Evolutionary conservation across 2,329 filamentous ascomycete species (phyloP).

Genomic region (Graphiopsis chlorocephala): DNA sequence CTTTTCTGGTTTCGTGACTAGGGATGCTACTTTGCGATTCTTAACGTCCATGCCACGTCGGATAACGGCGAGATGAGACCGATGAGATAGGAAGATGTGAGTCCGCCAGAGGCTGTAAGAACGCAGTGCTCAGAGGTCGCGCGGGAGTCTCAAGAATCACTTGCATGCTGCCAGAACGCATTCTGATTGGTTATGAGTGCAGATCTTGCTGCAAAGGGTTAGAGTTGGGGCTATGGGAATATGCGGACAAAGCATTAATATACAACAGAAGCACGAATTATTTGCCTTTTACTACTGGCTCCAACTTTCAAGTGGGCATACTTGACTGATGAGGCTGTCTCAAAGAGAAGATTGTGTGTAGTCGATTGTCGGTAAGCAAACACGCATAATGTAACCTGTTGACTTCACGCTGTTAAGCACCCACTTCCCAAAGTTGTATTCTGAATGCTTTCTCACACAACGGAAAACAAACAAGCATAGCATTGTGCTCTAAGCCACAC

Average conservation of each 20-base stretch:
- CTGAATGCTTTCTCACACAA: no score
- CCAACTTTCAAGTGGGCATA: no score
- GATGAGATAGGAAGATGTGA: no score
- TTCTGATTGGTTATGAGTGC: neutral
- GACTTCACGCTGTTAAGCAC: no score
- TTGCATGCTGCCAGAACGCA: neutral
- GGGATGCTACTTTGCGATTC: neutral
- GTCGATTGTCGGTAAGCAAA: neutral
- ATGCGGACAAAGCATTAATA: neutral
- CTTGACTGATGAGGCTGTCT: no score
- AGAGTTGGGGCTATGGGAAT: neutral
- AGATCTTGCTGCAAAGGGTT: neutral
- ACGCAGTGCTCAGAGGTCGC: no score
- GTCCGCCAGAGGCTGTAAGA: neutral
- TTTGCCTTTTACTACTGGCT: no score
- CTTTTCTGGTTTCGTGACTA: neutral
- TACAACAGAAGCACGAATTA: neutral
- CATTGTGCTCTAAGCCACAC: neutral
- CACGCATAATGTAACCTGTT: neutral
- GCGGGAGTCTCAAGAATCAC: neutral
- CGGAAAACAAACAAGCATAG: no score
- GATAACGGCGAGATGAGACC: neutral
- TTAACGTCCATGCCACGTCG: neutral
- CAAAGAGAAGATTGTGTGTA: no score
- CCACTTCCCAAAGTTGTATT: no score